phyloP scores from a whole-genome alignment of 768 basidiomycete genomes.

The Rhodotorula babjevae region DNA sequence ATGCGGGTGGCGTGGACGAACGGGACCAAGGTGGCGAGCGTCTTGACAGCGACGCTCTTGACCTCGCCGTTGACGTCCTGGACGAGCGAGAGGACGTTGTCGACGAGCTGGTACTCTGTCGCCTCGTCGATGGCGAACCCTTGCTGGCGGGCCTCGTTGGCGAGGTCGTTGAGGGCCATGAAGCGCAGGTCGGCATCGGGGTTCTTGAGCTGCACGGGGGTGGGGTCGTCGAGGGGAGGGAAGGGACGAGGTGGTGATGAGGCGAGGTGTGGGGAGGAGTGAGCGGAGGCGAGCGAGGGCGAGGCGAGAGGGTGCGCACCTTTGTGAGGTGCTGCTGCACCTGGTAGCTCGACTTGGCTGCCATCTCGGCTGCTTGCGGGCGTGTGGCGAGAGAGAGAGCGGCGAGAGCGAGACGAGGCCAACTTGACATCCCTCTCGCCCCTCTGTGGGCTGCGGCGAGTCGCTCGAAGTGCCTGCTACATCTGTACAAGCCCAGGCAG shows the following conservation, averaged over 20 bases:
- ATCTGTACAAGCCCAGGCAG: too few relatives aligned
- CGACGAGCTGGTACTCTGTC: slow-evolving; percentile 76
- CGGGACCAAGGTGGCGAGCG: slow-evolving; percentile 84
- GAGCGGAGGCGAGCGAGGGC: not conserved
- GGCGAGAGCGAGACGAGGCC: not conserved
- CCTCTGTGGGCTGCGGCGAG: too few relatives aligned
- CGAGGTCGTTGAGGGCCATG: slow-evolving; percentile 94
- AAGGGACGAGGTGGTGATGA: not conserved
- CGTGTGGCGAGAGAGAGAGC: not conserved
- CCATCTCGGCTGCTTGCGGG: not conserved
- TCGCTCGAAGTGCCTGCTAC: too few relatives aligned
- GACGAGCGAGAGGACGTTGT: slow-evolving; percentile 75
- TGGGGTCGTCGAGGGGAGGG: not conserved
- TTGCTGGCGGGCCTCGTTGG: slow-evolving; percentile 69
- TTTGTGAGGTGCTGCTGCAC: slow-evolving; percentile 22
- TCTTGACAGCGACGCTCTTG: slow-evolving; percentile 94
- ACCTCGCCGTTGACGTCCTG: slow-evolving; percentile 97
- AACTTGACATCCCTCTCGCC: too few relatives aligned
- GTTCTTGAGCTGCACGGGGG: slow-evolving; percentile 34
- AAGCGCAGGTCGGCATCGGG: slow-evolving; percentile 46
- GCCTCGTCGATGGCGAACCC: slow-evolving; percentile 78
- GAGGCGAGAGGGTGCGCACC: not conserved
- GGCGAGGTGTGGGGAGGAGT: too few relatives aligned
- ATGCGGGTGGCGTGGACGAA: slow-evolving; percentile 76
- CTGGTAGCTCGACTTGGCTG: not conserved